These are phyloP conservation scores for Ustulina deusta DNA, from an alignment of 2,329 filamentous ascomycete species.

Conservation along the genomic window DNA sequence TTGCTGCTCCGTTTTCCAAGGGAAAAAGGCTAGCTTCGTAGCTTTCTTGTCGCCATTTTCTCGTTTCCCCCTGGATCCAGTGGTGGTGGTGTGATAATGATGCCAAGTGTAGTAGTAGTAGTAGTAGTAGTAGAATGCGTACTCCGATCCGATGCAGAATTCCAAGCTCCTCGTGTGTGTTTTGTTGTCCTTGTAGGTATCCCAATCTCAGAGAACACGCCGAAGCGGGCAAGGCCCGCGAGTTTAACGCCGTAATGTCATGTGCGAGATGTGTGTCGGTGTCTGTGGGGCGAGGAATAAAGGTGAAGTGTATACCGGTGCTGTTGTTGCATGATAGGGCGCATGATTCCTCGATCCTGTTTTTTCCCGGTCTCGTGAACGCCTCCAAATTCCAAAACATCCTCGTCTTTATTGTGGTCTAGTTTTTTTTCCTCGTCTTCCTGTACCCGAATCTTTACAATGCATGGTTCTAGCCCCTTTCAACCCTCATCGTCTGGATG, in stretches of 20 bases:
- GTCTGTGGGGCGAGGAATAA: conserved; percentile 20
- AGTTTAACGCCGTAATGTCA: conserved; percentile 29
- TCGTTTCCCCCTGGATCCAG: neutral
- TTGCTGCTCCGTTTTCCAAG: conserved; percentile 10
- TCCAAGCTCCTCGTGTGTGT: conserved; percentile 28
- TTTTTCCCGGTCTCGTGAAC: conserved; percentile 30
- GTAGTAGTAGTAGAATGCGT: conserved; percentile 36
- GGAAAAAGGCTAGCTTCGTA: conserved; percentile 15
- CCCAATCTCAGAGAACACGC: conserved; percentile 22
- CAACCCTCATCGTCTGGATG: conserved; percentile 33
- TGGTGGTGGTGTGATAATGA: conserved; percentile 26
- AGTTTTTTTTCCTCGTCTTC: conserved; percentile 18
- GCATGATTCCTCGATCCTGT: conserved; percentile 20
- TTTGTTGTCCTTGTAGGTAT: conserved; percentile 28
- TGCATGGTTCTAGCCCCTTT: conserved; percentile 5
- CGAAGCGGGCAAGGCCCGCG: conserved; percentile 7
- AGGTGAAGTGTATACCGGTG: conserved; percentile 15
- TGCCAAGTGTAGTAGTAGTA: conserved; percentile 25
- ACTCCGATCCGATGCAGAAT: conserved; percentile 44
- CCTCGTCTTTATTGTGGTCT: conserved; percentile 32
- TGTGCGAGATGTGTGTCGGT: conserved; percentile 21
- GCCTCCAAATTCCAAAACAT: conserved; percentile 29
- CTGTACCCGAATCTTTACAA: conserved; percentile 25
- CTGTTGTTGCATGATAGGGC: conserved; percentile 14
- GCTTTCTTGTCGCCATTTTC: conserved; percentile 5